These are phyloP conservation scores for Thelonectria olida DNA, from an alignment of 2,329 filamentous ascomycete genomes.

Conservation along the genomic window DNA sequence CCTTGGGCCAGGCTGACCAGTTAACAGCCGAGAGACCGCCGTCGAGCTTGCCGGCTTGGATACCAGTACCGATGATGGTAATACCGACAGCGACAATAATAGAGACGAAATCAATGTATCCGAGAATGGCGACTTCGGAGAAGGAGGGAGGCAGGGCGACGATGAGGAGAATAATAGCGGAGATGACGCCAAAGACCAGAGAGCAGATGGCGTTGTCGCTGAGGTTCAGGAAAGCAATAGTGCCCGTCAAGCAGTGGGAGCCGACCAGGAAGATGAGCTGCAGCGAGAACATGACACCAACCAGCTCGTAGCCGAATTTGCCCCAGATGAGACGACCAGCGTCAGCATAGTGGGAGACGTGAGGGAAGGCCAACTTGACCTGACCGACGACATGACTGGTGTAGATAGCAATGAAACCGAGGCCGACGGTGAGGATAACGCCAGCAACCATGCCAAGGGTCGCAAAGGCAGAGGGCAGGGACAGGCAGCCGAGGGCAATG, in stretches of 20 bases:
- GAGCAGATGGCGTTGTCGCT: constrained; percentile 41
- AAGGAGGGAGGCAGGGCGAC: constrained; percentile 52
- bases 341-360: constrained; percentile 71
- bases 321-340: constrained; percentile 68
- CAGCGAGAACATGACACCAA: constrained; percentile 45
- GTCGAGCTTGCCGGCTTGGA: background rate
- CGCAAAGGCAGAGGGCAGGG: constrained; percentile 17
- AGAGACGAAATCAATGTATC: constrained; percentile 59
- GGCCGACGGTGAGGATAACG: constrained; percentile 24
- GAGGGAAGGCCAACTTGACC: constrained; percentile 54
- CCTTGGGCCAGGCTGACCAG: constrained; percentile 49
- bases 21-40: background rate
- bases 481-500: constrained; percentile 17
- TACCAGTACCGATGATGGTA: constrained; percentile 17
- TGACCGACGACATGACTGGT: constrained; percentile 23
- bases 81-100: constrained; percentile 63
- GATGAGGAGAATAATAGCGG: constrained; percentile 48
- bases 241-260: constrained; percentile 71
- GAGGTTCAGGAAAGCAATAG: constrained; percentile 62
- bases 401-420: constrained; percentile 30
- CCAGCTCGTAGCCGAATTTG: constrained; percentile 62
- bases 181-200: constrained; percentile 47
- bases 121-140: constrained; percentile 43
- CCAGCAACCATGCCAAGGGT: constrained; percentile 18
- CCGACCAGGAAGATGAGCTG: constrained; percentile 73